Evolutionary conservation across 202 grass and related monocot genomes (phyloP).

Genomic region (Panicum hallii): DNA sequence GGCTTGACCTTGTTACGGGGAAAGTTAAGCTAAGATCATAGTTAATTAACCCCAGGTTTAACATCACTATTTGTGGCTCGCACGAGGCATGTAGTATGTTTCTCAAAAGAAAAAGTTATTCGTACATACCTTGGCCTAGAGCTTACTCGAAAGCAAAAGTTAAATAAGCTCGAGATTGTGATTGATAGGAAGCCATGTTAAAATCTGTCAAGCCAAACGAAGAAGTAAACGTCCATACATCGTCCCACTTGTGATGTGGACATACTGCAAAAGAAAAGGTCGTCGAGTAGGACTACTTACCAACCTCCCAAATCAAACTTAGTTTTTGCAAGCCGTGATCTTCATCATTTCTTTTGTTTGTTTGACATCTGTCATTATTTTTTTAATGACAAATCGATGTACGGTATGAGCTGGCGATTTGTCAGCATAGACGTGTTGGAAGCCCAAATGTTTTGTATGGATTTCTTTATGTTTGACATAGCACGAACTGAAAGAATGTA

Average conservation of each 20-base stretch:
- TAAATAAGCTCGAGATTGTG: background rate
- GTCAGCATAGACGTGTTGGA: slow-evolving; percentile 28
- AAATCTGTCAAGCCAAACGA: slow-evolving; percentile 1
- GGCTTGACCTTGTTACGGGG: background rate
- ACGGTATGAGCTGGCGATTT: slow-evolving; percentile 37
- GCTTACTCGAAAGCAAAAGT: slow-evolving; percentile 1
- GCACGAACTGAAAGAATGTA: too few species aligned
- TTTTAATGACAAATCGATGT: background rate
- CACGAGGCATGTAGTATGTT: background rate
- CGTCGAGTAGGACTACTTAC: slow-evolving; percentile 18
- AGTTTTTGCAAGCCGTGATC: background rate
- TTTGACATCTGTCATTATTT: background rate
- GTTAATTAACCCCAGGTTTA: background rate
- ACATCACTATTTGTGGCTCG: background rate
- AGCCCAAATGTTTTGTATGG: background rate
- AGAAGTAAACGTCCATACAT: slow-evolving; percentile 1
- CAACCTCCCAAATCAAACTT: slow-evolving; percentile 3
- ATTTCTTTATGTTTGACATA: background rate
- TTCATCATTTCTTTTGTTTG: slow-evolving; percentile 17
- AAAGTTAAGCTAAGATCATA: background rate
- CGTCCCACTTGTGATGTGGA: slow-evolving; percentile 9
- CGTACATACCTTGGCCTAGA: background rate
- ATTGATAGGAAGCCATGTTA: background rate
- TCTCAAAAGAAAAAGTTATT: background rate
- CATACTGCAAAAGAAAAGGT: background rate